Evolutionary conservation across 2,329 filamentous ascomycete genomes (phyloP).

Genomic region (Ophiostoma sp.): DNA sequence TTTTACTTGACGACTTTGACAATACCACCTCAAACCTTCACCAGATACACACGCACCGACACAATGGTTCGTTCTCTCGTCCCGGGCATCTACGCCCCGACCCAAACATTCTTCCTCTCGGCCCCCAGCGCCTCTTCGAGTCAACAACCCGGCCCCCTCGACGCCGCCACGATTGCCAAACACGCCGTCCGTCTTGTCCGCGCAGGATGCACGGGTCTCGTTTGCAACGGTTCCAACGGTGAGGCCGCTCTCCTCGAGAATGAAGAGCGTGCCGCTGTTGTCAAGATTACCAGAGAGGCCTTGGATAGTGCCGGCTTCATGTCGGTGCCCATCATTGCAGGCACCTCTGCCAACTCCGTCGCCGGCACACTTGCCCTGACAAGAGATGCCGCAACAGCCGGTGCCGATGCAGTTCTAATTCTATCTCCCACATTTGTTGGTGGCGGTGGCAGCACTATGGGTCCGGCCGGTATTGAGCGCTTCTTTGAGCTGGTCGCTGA

Average conservation of each 20-base stretch:
- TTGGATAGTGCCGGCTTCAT: slow-evolving; percentile 76
- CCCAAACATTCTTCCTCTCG: slow-evolving; percentile 8
- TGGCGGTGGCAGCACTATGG: slow-evolving; percentile 57
- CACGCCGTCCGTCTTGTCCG: slow-evolving; percentile 75
- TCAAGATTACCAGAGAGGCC: slow-evolving; percentile 73
- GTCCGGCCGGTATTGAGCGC: slow-evolving; percentile 67
- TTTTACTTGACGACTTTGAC: neutral
- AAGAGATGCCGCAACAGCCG: slow-evolving; percentile 65
- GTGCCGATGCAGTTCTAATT: slow-evolving; percentile 76
- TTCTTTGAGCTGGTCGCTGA: slow-evolving; percentile 66
- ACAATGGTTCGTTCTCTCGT: slow-evolving; percentile 13
- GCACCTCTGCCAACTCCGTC: slow-evolving; percentile 77
- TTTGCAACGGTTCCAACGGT: slow-evolving; percentile 86
- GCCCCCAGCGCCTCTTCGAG: neutral
- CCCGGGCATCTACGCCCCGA: slow-evolving; percentile 21
- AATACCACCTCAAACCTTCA: neutral
- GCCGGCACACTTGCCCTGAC: slow-evolving; percentile 74
- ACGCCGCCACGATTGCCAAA: slow-evolving; percentile 73
- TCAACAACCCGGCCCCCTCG: slow-evolving; percentile 74
- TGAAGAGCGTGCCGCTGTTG: slow-evolving; percentile 74
- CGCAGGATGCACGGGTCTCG: slow-evolving; percentile 76
- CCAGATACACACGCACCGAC: neutral
- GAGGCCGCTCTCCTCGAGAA: slow-evolving; percentile 78
- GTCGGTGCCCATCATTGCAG: slow-evolving; percentile 74
- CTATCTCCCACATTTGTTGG: slow-evolving; percentile 83